Base-by-base conservation (phyloP, 139 green algal genomes). In the Nannochloris sp. region DNA sequence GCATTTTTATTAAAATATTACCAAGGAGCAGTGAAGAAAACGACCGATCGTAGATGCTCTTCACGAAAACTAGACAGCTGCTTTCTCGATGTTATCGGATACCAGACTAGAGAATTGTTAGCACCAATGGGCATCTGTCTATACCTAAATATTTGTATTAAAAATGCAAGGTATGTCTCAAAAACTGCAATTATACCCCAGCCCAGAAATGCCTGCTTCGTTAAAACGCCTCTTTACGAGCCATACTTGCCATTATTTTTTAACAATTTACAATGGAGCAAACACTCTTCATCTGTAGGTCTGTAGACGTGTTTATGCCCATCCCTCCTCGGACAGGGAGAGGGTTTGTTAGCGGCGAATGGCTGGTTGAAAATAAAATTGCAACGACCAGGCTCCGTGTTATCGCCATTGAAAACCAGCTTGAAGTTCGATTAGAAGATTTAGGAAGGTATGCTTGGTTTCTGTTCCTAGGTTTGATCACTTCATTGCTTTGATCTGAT, bases 351-450 rank as follows among this genome's bases (percentile, higher is more conserved):
- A 72, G 53, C 3, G 82, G 75, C 12, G 72, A 83, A 25, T 90
- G 84, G 84, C 65, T 65, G 4, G 54, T 83, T 10, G 65, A 57
- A 8, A 78, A 89, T 65, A 67, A 76, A 25, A 85, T 91, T 10
- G 89, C 88, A 33, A 71, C 58, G 1, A 82, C 75, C 12, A 57
- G 84, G 4, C 53, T 81, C 4, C 62, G 77, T 3, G 64, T 86
- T 6, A 24, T 86, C 7, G 76, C 76, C 0, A 70, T 45, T 4
- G 77, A 74, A 1, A 53, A 75, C 0, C 3, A 48, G 2, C 63
- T 68, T 5, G 82, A 91, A 60, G 38, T 93, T 0, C 58, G 74
- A 2, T 45, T 93, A 19, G 81, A 90, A 45, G 79, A 89, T 25
- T 15, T 57, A 3, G 53, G 44, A 38, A 88, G 24, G 78, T 84